phyloP scores from a whole-genome alignment of 2,329 filamentous ascomycete genomes.

The Cladosporium austrohemisphaericum region DNA sequence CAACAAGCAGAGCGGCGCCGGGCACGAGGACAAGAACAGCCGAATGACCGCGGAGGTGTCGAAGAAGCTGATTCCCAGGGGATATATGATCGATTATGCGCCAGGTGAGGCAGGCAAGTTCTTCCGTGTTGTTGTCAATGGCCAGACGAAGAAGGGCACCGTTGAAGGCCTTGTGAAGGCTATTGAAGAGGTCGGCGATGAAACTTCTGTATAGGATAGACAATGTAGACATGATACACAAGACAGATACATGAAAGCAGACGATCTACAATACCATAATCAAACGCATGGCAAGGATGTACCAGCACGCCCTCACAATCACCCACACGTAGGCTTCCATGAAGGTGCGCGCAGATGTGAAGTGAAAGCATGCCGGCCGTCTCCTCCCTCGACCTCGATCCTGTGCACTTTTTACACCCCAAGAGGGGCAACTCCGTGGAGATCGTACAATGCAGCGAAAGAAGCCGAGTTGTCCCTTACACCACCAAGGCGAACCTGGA shows the following conservation, averaged over 20 bases:
- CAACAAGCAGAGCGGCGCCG: constrained; percentile 44
- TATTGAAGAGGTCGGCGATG: constrained; percentile 47
- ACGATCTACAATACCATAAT: too few relatives aligned
- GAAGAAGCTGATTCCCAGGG: constrained; percentile 51
- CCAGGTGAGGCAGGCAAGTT: constrained; percentile 61
- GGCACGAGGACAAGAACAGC: constrained; percentile 47
- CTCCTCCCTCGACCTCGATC: constrained; percentile 7
- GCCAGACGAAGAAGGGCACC: constrained; percentile 56
- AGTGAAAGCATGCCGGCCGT: background rate
- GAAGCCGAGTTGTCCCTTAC: constrained; percentile 3
- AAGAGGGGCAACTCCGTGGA: constrained; percentile 11
- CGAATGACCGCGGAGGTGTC: constrained; percentile 55
- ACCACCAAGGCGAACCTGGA: constrained; percentile 1
- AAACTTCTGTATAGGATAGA: background rate
- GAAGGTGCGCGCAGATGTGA: background rate
- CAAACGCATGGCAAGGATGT: too few relatives aligned
- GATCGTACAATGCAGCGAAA: constrained; percentile 1
- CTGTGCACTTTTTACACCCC: constrained; percentile 11
- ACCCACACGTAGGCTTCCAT: background rate
- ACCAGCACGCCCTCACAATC: background rate
- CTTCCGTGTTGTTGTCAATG: constrained; percentile 66
- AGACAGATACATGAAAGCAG: too few relatives aligned
- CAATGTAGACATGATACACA: too few relatives aligned
- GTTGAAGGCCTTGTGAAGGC: constrained; percentile 60
- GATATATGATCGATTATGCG: constrained; percentile 68